phyloP scores from a whole-genome alignment of 495 filamentous ascomycete species.

The Immersiella caudata region DNA sequence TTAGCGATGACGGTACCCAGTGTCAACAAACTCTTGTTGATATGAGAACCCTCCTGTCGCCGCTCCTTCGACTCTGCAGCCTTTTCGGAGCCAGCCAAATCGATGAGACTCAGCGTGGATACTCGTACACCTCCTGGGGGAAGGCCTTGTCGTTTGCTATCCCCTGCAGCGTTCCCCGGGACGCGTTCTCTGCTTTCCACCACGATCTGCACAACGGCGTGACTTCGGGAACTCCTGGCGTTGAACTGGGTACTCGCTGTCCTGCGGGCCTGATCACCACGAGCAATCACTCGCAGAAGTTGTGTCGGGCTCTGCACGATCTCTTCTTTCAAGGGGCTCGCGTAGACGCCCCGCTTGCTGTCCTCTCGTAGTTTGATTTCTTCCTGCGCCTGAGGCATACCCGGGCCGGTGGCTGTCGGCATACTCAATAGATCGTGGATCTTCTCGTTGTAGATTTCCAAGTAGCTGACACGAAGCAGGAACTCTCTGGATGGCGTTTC shows the following conservation, averaged over 20 bases:
- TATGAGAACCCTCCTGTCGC: conserved; percentile 92
- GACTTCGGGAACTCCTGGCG: conserved; percentile 91
- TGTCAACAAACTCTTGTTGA: conserved; percentile 96
- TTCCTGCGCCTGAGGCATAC: conserved; percentile 60
- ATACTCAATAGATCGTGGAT: conserved; percentile 92
- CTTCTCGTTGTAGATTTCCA: conserved; percentile 98
- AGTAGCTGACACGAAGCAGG: conserved; percentile 91
- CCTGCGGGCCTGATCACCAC: conserved; percentile 86
- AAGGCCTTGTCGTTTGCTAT: conserved; percentile 75
- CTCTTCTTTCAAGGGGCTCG: conserved; percentile 93
- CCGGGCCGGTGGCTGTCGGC: conserved; percentile 53
- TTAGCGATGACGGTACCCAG: conserved; percentile 93
- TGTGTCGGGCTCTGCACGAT: conserved; percentile 98
- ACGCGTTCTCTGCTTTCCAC: conserved; percentile 93
- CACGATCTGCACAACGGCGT: conserved; percentile 97
- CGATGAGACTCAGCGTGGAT: conserved; percentile 92
- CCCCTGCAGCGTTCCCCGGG: conserved; percentile 52
- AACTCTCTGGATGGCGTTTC: conserved; percentile 96
- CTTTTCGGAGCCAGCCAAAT: conserved; percentile 93
- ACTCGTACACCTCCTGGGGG: conserved; percentile 90
- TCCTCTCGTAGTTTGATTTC: conserved; percentile 98
- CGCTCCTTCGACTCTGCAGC: conserved; percentile 95
- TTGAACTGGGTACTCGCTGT: conserved; percentile 97
- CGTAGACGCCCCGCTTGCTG: conserved; percentile 94
- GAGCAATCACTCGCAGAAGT: conserved; percentile 88